Percentiles rank a stretch among this genome's conserved stretches.
Conservation (phyloP, 2,329 filamentous ascomycete genomes). For the Fusarium metavorans region DNA sequence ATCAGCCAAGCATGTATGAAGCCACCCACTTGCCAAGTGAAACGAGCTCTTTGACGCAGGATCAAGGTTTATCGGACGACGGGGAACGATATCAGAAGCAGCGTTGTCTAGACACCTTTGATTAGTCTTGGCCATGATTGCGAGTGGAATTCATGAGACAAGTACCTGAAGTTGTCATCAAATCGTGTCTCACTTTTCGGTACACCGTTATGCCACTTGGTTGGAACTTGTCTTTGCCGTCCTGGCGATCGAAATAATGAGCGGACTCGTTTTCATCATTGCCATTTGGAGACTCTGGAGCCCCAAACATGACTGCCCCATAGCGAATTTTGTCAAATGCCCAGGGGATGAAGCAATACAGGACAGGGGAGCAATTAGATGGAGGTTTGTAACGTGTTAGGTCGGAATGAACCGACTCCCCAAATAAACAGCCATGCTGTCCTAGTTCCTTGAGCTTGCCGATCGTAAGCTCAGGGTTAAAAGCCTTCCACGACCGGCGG, state of each 20-base stretch:
- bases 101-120: background rate
- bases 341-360: background rate
- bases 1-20: background rate
- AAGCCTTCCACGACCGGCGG: background rate
- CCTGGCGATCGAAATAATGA: background rate
- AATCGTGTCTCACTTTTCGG: background rate
- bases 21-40: too few species aligned
- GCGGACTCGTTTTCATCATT: background rate
- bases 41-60: background rate
- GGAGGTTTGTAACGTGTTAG: background rate
- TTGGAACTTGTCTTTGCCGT: background rate
- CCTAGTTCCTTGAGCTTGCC: background rate
- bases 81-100: rapidly evolving
- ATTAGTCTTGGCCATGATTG: background rate
- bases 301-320: background rate
- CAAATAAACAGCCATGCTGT: background rate
- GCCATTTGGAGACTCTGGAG: background rate
- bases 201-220: background rate
- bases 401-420: background rate
- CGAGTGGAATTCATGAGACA: background rate
- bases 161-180: background rate
- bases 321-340: background rate
- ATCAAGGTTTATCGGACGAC: background rate
- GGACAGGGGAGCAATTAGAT: background rate
- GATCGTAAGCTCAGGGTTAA: background rate